Evolutionary conservation across 2,329 filamentous ascomycete species (phyloP), one percentile per base, ranked within the genome.

Genomic region (Fusarium redolens): DNA sequence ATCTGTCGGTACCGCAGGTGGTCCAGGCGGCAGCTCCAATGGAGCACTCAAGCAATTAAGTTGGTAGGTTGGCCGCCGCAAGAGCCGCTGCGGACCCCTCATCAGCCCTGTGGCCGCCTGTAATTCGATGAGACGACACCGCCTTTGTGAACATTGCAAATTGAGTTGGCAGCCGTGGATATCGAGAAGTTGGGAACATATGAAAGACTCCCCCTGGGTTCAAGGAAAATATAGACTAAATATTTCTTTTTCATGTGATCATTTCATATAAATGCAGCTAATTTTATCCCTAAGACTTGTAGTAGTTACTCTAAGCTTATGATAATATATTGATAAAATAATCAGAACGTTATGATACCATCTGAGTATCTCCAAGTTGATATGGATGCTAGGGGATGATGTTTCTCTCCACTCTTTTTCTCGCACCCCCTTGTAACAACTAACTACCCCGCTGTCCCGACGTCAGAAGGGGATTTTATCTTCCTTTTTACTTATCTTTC

Each of bases 91-190:
- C 38, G 68, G 69, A 75, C 75, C 72, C 74, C 71, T 71, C 69
- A 66, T 71, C 71, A 75, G 67, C 72, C 69, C 72, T 77, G 73
- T 68, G 65, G 66, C 59, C 59, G 48, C 70, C 71, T 75, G 71
- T 73, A 75, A 68, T 67, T 74, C 75, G 74, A 70, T 67, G 50
- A 22, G 57, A 52, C 68, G 76, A 78, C 74, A 78, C 76, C 75
- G 75, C 75, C 69, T 71, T 75, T 71, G 55, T 54, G 25, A 33
- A 61, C 61, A 58, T 55, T 50, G 54, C 62, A 64, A 65, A 61
- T 48, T 61, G 65, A 61, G 62, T 48, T 57, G 54, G 40, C 48
- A 55, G 28, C 55, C 40, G 33, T 33, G 45, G 45, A 50, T 52
- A 43, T 47, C 28, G 40, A 61, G 30, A 43, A 51, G 33, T 17